Base-by-base conservation (phyloP, 2,329 filamentous ascomycete species). In the Arthrobotrys iridis region DNA sequence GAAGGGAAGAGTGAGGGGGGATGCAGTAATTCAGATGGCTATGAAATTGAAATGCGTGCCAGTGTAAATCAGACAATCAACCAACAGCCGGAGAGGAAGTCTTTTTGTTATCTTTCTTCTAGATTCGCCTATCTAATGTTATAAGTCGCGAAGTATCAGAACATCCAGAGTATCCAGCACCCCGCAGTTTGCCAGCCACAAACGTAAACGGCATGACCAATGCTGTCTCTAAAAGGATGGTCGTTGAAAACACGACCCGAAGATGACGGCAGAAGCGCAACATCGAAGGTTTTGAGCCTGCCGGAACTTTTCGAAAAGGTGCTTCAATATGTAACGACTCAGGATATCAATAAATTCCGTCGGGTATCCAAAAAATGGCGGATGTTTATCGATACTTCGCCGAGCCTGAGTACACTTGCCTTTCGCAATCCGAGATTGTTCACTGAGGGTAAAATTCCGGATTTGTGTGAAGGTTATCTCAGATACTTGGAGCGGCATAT, bases 261-360 rank as follows among this genome's bases (percentile, higher is more conserved):
- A 18, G 20, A 55, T 55, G 50, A 55, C 30, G 30, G 24, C 10
- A 35, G 28, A 24, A 55, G 30, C n/a, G 50, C 50, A 11, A 55
- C 50, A 13, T 55, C 30, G 8, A 55, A 15, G n/a, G 50, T 55
- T 7, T 24, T 55, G n/a, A 37, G 30, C 26, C 50, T 55, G 7
- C 50, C 50, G 4, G 50, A 55, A 37, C 50, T 55, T 8, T 55
- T 55, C 30, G 50, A 55, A 24, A 55, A 55, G 30, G 8, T 55
- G 37, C 50, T 55, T 24, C 50, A 55, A 7, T 37, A 28, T 18
- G 30, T 37, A n/a, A 37, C 50, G 50, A 55, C 50, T n/a, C 0
- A 37, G 3, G 50, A 55, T 55, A 55, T 55, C 28, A 55, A 55
- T 55, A 55, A 55, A 55, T 37, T 55, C 11, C 50, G 50, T 37